Base-by-base conservation (phyloP, 805 yeast species). In the Candida succiphila region DNA sequence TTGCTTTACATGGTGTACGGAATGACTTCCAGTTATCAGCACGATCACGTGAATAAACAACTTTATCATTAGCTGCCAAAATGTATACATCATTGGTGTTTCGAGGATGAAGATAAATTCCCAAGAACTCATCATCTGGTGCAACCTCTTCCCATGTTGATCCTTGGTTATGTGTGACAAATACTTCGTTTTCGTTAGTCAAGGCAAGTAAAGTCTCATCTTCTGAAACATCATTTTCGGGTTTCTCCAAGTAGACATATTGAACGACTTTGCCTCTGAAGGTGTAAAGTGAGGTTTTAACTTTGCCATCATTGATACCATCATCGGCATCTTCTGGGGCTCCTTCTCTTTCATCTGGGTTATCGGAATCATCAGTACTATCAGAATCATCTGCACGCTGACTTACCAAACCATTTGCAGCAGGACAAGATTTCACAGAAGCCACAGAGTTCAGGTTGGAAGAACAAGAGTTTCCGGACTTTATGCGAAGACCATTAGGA, bases 131-230 rank as follows among this genome's bases (percentile, higher is more conserved):
- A 17, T 72, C 61, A 18, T 56, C 54, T 30, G 59, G 53, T 2
- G 69, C 63, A 17, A 78, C 61, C 33, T 56, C 54, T 31, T 61
- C 64, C 66, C 82, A 72, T 3, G 53, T 49, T 9, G 59, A 48
- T 16, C 92, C 92, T 34, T 79, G 81, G 52, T 84, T 75, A 43
- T 74, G 78, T 1, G 95, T 78, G 5, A 83, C 72, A 46, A 63
- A 81, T 2, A 75, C 75, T 22, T 65, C 63, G 35, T 70, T 65
- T 23, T 67, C 63, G 21, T 57, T 51, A 1, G 88, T 81, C 37
- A 72, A 60, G 3, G 80, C 61, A 13, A 88, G 52, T 13, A 88
- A 55, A 1, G 85, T 72, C 50, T 80, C 86, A 41, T 76, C 82
- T 19, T 58, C 59, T 29, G 60, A 41, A 10, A 61, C 56, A 29